Conservation (phyloP, 2,329 filamentous ascomycete genomes). For the Gliomastix tumulicola region DNA sequence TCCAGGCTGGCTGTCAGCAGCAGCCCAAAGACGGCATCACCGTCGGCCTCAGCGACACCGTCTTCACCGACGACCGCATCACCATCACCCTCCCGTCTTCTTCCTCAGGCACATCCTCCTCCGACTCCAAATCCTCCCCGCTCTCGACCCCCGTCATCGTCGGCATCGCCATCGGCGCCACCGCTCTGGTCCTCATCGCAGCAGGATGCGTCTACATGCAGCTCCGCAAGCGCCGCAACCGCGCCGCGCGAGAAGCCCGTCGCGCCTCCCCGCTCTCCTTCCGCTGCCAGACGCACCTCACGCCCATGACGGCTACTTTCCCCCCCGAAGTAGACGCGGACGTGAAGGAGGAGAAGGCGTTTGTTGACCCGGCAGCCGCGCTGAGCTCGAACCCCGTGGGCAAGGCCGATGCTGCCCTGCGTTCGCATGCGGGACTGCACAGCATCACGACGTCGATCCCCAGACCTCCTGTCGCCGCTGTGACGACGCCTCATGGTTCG, state of each 20-base stretch:
- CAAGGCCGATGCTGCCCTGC: slow-evolving; percentile 5
- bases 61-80: slow-evolving; percentile 29
- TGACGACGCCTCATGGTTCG: neutral
- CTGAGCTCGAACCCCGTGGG: slow-evolving; percentile 9
- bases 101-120: slow-evolving; percentile 3
- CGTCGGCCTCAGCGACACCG: slow-evolving; percentile 34
- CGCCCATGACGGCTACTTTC: slow-evolving; percentile 12
- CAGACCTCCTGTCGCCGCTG: neutral
- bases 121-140: slow-evolving; percentile 6
- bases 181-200: slow-evolving; percentile 27
- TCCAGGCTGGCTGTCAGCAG: slow-evolving; percentile 44
- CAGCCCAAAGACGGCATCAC: slow-evolving; percentile 26
- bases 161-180: slow-evolving; percentile 32
- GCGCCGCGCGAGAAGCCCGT: slow-evolving; percentile 2
- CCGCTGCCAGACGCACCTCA: slow-evolving; percentile 36
- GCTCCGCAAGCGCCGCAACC: slow-evolving; percentile 35
- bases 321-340: slow-evolving; percentile 5
- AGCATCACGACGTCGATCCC: neutral
- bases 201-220: slow-evolving; percentile 35
- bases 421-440: neutral
- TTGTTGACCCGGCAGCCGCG: slow-evolving; percentile 7
- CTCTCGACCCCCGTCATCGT: slow-evolving; percentile 32
- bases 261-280: slow-evolving; percentile 39
- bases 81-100: slow-evolving; percentile 23
- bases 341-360: slow-evolving; percentile 10